Evolutionary conservation across 805 yeast species (phyloP), one percentile per base, ranked within the genome.

Genomic region (Starmerella bombi): DNA sequence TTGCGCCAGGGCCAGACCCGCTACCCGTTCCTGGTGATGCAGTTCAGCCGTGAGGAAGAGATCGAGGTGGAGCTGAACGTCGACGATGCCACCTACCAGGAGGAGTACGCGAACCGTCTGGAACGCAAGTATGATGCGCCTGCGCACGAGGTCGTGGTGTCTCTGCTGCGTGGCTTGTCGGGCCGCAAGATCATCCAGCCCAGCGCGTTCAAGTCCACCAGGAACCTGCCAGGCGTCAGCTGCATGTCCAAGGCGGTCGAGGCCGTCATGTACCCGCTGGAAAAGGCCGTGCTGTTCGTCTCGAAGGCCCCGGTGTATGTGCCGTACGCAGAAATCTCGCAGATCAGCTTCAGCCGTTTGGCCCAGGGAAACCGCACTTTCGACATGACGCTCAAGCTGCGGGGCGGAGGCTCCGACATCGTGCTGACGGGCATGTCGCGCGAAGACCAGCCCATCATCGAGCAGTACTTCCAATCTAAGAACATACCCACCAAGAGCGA

Each of bases 1-100:
- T 67, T 91, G 49, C 77, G 97, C 59, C 99, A 91, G 64, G 99
- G 99, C 41, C 97, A 91, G 64, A 91, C 98, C 0, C 74, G 94
- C 45, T 88, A 91, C 56, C 93, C 95, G 31, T 91, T 83, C 59
- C 66, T 91, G 57, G 88, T 85, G 12, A 63, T 88, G 59, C 98
- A 91, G 63, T 83, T 91, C 56, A 73, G 79, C 45, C 74, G 77
- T 40, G 94, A 85, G 49, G 98, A 91, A 60, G 94, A 82, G 56
- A 72, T 83, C 36, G 95, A 85, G 59, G 77, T 88, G 29, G 94
- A 84, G 56, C 67, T 91, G 53, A 86, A 91, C 57, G 59, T 91
- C 17, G 76, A 77, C 30, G 94, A 86, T 33, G 82, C 73, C 32
- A 95, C 82, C 53, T 85, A 74, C 57, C 77, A 80, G 47, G 62